These are phyloP conservation scores for Neurospora tetraspora DNA, from an alignment of 495 filamentous ascomycete genomes.

Conservation along the genomic window DNA sequence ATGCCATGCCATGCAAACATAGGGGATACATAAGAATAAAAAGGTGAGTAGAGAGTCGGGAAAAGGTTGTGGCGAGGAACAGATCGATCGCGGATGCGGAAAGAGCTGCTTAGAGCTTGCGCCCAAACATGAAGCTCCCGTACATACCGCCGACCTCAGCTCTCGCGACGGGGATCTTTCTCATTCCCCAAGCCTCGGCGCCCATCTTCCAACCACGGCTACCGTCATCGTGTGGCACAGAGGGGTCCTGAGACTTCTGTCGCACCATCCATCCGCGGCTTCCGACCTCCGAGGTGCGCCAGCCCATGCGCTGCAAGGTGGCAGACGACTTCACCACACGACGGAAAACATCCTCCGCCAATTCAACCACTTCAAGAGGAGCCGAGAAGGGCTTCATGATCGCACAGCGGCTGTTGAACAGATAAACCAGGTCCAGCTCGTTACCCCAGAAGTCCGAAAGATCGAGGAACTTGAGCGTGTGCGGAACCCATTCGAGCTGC, in stretches of 20 bases:
- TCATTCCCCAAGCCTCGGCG: conserved; percentile 79
- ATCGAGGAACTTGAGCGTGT: conserved; percentile 69
- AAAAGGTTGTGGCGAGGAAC: background rate
- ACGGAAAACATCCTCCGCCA: conserved; percentile 60
- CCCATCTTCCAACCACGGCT: conserved; percentile 77
- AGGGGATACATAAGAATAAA: background rate
- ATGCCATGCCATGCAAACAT: conserved; percentile 3
- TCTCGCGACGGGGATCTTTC: conserved; percentile 69
- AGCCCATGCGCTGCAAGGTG: conserved; percentile 40
- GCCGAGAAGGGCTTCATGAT: conserved; percentile 52
- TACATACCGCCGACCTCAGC: conserved; percentile 80
- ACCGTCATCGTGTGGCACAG: conserved; percentile 31
- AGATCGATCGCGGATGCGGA: background rate
- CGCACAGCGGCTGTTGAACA: conserved; percentile 50
- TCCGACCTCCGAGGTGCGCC: conserved; percentile 61
- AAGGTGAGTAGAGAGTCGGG: background rate
- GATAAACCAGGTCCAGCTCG: conserved; percentile 48
- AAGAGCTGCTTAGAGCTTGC: conserved; percentile 27
- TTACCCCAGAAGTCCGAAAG: conserved; percentile 50
- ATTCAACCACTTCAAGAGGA: conserved; percentile 72
- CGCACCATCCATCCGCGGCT: conserved; percentile 59
- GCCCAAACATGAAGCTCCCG: conserved; percentile 71
- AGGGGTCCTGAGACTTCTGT: conserved; percentile 16
- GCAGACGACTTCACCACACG: conserved; percentile 43
- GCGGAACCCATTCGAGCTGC: conserved; percentile 44